These are phyloP conservation scores for Aspergillus fructus DNA, from an alignment of 2,329 filamentous ascomycete species.

Conservation along the genomic window DNA sequence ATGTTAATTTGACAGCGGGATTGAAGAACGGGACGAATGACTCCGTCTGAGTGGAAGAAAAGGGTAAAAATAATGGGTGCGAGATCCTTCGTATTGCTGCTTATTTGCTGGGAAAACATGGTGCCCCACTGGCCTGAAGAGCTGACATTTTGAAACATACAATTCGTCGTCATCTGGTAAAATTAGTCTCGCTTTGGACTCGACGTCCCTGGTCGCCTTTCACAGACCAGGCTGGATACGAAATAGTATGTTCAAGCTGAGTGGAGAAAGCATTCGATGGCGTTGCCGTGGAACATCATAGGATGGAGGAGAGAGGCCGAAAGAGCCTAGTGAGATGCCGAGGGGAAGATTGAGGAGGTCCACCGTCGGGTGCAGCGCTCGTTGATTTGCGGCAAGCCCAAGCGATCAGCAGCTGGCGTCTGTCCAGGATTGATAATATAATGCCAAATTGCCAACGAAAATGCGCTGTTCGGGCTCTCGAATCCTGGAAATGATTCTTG, in stretches of 20 bases:
- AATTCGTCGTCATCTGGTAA: not conserved
- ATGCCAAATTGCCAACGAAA: too few relatives aligned
- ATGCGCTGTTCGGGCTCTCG: too few relatives aligned
- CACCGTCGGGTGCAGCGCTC: not conserved
- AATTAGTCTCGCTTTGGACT: not conserved
- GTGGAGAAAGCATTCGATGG: not conserved
- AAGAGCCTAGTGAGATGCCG: not conserved
- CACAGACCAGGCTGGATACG: not conserved
- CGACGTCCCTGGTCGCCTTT: not conserved
- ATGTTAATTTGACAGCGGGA: not conserved
- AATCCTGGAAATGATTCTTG: too few relatives aligned
- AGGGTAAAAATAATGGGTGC: not conserved
- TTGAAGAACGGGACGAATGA: not conserved
- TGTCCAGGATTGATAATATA: too few relatives aligned
- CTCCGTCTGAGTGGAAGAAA: not conserved
- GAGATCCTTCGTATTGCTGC: not conserved
- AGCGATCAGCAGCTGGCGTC: constrained; percentile 4
- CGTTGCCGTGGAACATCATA: constrained; percentile 8
- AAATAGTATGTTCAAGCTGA: not conserved
- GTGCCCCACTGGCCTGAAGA: constrained; percentile 1
- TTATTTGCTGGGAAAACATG: not conserved
- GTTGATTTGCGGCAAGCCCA: constrained; percentile 2
- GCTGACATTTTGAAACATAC: constrained; percentile 1
- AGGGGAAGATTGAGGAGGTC: not conserved
- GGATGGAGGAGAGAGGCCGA: not conserved